Conservation (phyloP, 2,329 filamentous ascomycete genomes). For the Didymella glomerata region DNA sequence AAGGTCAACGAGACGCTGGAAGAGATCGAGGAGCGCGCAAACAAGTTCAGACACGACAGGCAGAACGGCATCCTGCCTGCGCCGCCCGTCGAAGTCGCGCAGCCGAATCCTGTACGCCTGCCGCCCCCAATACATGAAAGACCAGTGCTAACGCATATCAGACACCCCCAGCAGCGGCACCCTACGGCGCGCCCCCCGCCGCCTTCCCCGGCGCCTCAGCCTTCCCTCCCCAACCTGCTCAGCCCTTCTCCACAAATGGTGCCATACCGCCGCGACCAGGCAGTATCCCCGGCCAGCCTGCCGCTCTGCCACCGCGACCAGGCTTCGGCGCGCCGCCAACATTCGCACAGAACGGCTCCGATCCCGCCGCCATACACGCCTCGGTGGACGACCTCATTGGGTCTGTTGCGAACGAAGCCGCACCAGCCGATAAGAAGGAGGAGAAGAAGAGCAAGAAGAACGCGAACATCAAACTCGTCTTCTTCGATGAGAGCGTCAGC, state of each 20-base stretch:
- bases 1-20: slow-evolving; percentile 75
- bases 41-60: slow-evolving; percentile 54
- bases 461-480: slow-evolving; percentile 71
- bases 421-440: slow-evolving; percentile 50
- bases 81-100: slow-evolving; percentile 51
- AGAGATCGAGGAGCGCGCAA: slow-evolving; percentile 81
- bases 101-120: slow-evolving; percentile 25
- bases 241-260: slow-evolving; percentile 32
- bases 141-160: slow-evolving; percentile 25
- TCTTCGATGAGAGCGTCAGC: slow-evolving; percentile 79
- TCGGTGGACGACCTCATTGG: slow-evolving; percentile 61
- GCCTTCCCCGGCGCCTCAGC: slow-evolving; percentile 34
- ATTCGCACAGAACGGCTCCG: slow-evolving; percentile 26
- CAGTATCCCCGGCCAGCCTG: slow-evolving; percentile 44
- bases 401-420: slow-evolving; percentile 51
- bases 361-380: slow-evolving; percentile 41
- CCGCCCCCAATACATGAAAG: not conserved
- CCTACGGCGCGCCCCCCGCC: slow-evolving; percentile 28
- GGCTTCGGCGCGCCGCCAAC: slow-evolving; percentile 41
- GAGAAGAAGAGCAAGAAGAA: slow-evolving; percentile 71
- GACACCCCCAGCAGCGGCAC: slow-evolving; percentile 33
- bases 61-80: slow-evolving; percentile 53
- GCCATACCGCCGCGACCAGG: slow-evolving; percentile 35
- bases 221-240: slow-evolving; percentile 36
- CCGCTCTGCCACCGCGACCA: slow-evolving; percentile 50